Evolutionary conservation across 768 basidiomycete genomes (phyloP).

Genomic region (Russula emetica): DNA sequence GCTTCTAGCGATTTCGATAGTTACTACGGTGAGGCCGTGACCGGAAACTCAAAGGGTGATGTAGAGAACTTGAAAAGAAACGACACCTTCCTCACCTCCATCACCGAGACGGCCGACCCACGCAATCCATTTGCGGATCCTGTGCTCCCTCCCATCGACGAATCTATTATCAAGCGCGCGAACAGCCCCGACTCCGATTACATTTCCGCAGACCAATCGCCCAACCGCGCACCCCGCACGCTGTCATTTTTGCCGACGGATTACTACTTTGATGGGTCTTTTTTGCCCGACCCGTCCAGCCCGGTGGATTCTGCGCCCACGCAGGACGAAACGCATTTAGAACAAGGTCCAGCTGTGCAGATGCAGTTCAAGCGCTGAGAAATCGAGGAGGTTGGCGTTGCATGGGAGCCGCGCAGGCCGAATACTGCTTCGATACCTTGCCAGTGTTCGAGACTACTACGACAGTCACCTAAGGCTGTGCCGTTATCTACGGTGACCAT

Average conservation of each 20-base stretch:
- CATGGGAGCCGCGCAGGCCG: background rate
- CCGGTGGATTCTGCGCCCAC: no score
- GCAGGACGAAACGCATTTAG: background rate
- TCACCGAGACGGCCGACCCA: background rate
- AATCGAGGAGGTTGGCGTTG: background rate
- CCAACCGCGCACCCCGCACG: background rate
- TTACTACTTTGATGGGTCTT: background rate
- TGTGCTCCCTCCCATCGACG: constrained; percentile 2
- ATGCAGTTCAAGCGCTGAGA: constrained; percentile 1
- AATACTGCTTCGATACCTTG: background rate
- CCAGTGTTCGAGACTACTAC: background rate
- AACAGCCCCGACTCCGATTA: constrained; percentile 7
- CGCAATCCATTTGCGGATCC: constrained; percentile 12
- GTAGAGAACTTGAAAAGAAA: background rate
- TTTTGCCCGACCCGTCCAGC: background rate
- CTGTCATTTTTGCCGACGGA: background rate
- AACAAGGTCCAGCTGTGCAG: background rate
- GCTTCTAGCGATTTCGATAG: background rate
- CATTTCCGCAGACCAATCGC: background rate
- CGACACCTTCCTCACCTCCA: background rate
- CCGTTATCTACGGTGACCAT: background rate
- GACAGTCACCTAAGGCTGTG: background rate
- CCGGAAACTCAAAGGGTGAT: background rate
- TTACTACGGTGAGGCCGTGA: background rate
- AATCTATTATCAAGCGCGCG: background rate